Percentiles rank a stretch among this genome's conserved stretches.
Conservation (phyloP, 2,329 filamentous ascomycete species). For the Alternaria consortialis region DNA sequence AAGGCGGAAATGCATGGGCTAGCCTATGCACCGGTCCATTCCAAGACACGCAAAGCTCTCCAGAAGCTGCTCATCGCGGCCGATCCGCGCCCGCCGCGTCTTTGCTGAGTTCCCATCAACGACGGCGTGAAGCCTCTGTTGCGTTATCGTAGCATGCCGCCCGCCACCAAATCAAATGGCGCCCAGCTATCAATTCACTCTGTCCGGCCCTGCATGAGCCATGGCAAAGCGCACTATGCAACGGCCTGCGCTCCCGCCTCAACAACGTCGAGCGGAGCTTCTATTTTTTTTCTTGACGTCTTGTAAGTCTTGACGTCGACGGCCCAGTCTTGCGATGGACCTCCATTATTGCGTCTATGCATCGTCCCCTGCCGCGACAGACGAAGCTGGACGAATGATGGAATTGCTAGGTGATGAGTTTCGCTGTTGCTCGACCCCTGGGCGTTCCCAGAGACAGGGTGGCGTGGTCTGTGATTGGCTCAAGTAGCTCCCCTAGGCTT, state of each 20-base stretch:
- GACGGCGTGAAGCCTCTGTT: background rate
- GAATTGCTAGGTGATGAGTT: constrained; percentile 3
- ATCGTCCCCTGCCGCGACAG: background rate
- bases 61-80: background rate
- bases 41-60: constrained; percentile 7
- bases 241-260: constrained; percentile 15
- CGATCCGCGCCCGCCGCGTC: background rate
- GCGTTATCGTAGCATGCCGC: constrained; percentile 17
- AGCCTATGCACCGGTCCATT: constrained; percentile 7
- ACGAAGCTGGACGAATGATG: constrained; percentile 2
- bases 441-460: constrained; percentile 11
- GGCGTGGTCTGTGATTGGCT: constrained; percentile 8
- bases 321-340: background rate
- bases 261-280: constrained; percentile 11
- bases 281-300: constrained; percentile 11
- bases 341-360: background rate
- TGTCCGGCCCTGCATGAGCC: constrained; percentile 26
- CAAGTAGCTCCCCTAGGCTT: background rate
- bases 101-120: background rate
- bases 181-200: constrained; percentile 27
- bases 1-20: constrained; percentile 20
- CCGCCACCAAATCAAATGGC: constrained; percentile 26
- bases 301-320: background rate
- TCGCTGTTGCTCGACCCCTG: constrained; percentile 16
- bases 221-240: constrained; percentile 26